Conservation (phyloP, 2,329 filamentous ascomycete species). For the Sclerotinia spermophila region DNA sequence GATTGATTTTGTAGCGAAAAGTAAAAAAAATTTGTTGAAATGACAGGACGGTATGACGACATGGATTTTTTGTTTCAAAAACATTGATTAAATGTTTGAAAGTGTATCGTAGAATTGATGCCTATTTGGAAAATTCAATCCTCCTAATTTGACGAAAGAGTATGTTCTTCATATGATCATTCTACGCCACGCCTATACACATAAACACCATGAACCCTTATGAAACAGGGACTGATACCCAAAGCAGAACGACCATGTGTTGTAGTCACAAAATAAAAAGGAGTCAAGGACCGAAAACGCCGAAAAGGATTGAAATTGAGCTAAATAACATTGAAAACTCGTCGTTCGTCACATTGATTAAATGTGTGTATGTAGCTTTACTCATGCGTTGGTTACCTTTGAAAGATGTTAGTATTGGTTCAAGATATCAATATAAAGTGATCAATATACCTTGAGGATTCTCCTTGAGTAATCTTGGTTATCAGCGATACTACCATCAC, state of each 20-base stretch:
- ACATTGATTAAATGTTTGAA: constrained; percentile 21
- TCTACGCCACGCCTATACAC: constrained; percentile 37
- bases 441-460: constrained; percentile 77
- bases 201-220: constrained; percentile 33
- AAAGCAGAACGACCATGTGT: constrained; percentile 28
- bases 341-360: constrained; percentile 41
- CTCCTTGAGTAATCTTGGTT: constrained; percentile 95
- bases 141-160: constrained; percentile 26
- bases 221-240: constrained; percentile 25
- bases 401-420: constrained; percentile 15
- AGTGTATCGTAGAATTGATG: constrained; percentile 29
- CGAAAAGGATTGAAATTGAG: constrained; percentile 31
- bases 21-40: constrained; percentile 26
- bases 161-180: constrained; percentile 31
- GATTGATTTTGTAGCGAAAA: constrained; percentile 17
- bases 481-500: constrained; percentile 93
- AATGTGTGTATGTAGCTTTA: constrained; percentile 21
- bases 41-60: constrained; percentile 36
- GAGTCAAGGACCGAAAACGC: constrained; percentile 34
- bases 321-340: constrained; percentile 32
- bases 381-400: constrained; percentile 60
- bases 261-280: constrained; percentile 22
- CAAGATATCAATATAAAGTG: constrained; percentile 17
- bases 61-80: constrained; percentile 7
- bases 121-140: constrained; percentile 24